These are phyloP conservation scores for Pleurotus pulmonarius DNA, from an alignment of 768 basidiomycete genomes.

Conservation along the genomic window DNA sequence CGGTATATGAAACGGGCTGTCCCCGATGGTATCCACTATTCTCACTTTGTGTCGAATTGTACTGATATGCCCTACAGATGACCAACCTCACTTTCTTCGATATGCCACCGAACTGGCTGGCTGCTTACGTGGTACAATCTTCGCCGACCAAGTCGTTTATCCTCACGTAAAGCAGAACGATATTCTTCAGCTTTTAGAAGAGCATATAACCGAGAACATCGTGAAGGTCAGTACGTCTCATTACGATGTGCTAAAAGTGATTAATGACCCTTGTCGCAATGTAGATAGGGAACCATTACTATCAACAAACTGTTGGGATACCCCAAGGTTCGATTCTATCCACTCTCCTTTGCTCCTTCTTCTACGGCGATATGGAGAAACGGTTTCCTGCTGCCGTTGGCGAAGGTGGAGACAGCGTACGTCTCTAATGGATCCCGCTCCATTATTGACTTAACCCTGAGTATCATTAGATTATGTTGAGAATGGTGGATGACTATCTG, in stretches of 20 bases:
- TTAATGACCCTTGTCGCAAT: not conserved
- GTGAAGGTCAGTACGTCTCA: conserved; percentile 59
- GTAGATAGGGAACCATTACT: conserved; percentile 79
- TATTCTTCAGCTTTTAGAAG: conserved; percentile 72
- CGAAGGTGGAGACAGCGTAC: conserved; percentile 57
- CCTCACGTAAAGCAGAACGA: conserved; percentile 47
- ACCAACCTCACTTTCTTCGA: conserved; percentile 69
- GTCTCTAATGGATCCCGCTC: conserved; percentile 19
- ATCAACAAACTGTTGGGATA: conserved; percentile 89
- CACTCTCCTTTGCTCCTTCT: conserved; percentile 87
- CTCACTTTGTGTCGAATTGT: not conserved
- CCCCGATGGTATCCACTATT: conserved; percentile 50
- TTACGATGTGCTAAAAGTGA: not conserved
- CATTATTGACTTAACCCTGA: not conserved
- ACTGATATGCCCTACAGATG: conserved; percentile 44
- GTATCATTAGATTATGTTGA: conserved; percentile 44
- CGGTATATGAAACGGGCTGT: conserved; percentile 57
- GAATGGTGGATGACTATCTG: conserved; percentile 94
- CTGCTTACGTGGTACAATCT: conserved; percentile 69
- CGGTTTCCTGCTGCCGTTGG: conserved; percentile 46
- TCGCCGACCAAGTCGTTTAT: conserved; percentile 78
- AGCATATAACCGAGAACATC: conserved; percentile 90
- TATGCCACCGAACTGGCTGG: conserved; percentile 67
- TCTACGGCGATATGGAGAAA: conserved; percentile 88
- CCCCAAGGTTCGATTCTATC: conserved; percentile 98